Conservation (phyloP, 106 monocot genomes). For the Chionographis japonica region DNA sequence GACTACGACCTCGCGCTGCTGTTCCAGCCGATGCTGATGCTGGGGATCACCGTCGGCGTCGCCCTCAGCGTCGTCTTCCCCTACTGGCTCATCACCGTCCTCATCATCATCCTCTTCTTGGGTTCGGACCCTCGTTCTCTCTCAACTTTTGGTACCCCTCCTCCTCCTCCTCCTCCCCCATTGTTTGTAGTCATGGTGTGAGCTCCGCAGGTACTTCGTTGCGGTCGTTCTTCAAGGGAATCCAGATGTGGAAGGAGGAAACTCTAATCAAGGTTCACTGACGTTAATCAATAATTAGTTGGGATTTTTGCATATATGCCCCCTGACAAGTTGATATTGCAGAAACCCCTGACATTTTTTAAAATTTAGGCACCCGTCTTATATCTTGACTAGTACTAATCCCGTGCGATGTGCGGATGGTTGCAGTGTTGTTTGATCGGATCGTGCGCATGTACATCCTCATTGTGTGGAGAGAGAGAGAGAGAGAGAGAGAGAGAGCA, state of each 20-base stretch:
- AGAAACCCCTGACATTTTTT: no score
- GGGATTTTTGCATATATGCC: no score
- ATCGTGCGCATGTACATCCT: no score
- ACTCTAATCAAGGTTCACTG: constrained; percentile 56
- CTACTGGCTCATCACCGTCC: constrained; percentile 92
- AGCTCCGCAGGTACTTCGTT: constrained; percentile 69
- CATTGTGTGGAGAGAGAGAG: no score
- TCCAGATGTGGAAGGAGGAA: constrained; percentile 89
- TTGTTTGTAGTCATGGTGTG: background rate
- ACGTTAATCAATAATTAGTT: background rate
- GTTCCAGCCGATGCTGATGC: constrained; percentile 99
- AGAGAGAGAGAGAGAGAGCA: no score
- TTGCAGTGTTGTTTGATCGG: no score
- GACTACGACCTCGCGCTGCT: constrained; percentile 92
- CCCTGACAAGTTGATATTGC: no score
- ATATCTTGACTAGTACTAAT: no score
- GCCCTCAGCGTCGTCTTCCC: constrained; percentile 92
- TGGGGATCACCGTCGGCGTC: constrained; percentile 94
- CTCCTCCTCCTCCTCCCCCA: background rate
- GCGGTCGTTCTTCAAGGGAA: constrained; percentile 78
- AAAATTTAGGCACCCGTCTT: no score
- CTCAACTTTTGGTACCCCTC: background rate
- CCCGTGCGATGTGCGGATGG: no score
- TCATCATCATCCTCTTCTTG: constrained; percentile 88
- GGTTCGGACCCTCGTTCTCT: constrained; percentile 24